Evolutionary conservation across 2,329 filamentous ascomycete species (phyloP).

Genomic region (Paraconiothyrium sp.): DNA sequence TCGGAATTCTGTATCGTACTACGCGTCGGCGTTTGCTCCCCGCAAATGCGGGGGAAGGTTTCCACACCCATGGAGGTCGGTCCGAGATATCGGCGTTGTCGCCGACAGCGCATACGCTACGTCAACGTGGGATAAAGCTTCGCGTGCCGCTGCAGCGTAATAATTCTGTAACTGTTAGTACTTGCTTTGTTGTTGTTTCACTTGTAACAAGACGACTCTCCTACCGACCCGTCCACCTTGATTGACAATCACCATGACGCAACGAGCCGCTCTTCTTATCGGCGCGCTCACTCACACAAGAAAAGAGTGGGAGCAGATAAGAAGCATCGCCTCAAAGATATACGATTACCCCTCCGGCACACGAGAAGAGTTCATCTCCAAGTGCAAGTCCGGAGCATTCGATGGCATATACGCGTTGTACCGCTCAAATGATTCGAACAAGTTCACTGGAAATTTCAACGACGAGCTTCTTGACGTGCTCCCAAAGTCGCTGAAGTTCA

Average conservation of each 20-base stretch:
- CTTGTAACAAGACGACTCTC: neutral
- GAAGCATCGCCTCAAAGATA: constrained; percentile 43
- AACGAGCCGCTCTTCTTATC: constrained; percentile 56
- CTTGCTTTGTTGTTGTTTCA: constrained; percentile 1
- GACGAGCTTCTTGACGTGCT: constrained; percentile 54
- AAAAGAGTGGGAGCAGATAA: constrained; percentile 57
- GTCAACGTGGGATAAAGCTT: constrained; percentile 27
- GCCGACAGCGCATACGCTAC: constrained; percentile 11
- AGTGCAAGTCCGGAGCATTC: constrained; percentile 64
- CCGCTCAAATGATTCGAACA: constrained; percentile 66
- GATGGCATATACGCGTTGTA: constrained; percentile 66
- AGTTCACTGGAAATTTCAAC: constrained; percentile 59
- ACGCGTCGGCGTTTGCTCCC: constrained; percentile 2
- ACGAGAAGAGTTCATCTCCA: constrained; percentile 64
- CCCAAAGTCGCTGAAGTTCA: constrained; percentile 55
- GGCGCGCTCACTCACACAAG: constrained; percentile 56
- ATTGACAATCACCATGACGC: constrained; percentile 33
- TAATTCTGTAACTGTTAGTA: constrained; percentile 3
- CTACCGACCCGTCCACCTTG: no score
- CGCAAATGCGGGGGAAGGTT: constrained; percentile 15
- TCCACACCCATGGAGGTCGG: constrained; percentile 5
- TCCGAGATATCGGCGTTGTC: constrained; percentile 8
- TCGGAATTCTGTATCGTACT: neutral
- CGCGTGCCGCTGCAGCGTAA: constrained; percentile 27
- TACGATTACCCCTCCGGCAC: constrained; percentile 65